These are phyloP conservation scores for Macrolepiota albuminosa DNA, from an alignment of 768 basidiomycete species.

Conservation along the genomic window DNA sequence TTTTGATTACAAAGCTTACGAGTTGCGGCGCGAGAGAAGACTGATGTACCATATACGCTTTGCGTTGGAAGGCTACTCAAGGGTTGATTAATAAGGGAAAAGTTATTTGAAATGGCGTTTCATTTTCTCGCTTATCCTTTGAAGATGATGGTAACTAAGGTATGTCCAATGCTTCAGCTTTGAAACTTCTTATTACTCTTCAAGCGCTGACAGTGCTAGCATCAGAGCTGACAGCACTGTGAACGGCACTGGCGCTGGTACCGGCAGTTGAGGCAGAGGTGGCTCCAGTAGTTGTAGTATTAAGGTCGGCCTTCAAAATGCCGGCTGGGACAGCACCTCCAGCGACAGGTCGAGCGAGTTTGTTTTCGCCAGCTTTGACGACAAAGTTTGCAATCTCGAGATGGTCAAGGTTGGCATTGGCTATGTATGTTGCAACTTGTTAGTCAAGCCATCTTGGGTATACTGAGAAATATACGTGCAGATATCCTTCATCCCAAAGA, in stretches of 20 bases:
- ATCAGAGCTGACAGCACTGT: neutral
- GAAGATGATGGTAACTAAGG: neutral
- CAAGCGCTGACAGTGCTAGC: too few relatives aligned
- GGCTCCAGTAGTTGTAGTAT: neutral
- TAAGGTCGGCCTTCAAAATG: neutral
- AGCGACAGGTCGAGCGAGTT: neutral
- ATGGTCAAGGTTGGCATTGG: slow-evolving; percentile 1
- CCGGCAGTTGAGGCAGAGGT: neutral
- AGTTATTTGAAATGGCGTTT: neutral
- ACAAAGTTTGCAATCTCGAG: slow-evolving; percentile 6
- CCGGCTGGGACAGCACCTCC: neutral
- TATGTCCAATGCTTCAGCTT: neutral
- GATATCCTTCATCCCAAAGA: neutral
- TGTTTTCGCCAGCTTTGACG: neutral
- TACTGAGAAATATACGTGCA: neutral
- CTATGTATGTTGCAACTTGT: neutral
- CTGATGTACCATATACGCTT: neutral
- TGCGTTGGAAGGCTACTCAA: neutral
- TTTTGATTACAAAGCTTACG: neutral
- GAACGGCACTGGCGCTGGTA: neutral
- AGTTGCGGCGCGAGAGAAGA: neutral
- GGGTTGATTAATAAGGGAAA: neutral
- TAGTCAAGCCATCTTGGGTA: neutral
- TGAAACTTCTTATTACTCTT: neutral
- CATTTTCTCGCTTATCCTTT: neutral